phyloP scores from a whole-genome alignment of 2,329 filamentous ascomycete species.

The Trichoderma sp. region DNA sequence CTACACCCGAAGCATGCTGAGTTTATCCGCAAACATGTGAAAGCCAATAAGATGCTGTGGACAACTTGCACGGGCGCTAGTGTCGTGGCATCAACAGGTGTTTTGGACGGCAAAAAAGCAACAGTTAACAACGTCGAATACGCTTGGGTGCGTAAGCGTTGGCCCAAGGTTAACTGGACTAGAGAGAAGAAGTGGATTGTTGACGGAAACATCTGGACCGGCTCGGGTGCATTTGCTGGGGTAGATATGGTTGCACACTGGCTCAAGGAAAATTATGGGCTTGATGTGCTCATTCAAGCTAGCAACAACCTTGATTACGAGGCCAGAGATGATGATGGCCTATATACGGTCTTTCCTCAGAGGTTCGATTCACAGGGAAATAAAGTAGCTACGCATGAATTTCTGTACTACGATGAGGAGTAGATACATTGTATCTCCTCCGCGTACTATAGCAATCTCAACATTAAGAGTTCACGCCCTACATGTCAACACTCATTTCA shows the following conservation, averaged over 20 bases:
- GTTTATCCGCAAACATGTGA: slow-evolving; percentile 38
- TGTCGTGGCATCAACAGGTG: slow-evolving; percentile 36
- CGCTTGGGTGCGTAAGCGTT: slow-evolving; percentile 32
- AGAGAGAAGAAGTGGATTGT: slow-evolving; percentile 46
- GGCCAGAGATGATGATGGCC: slow-evolving; percentile 37
- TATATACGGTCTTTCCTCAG: slow-evolving; percentile 31
- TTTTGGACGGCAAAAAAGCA: slow-evolving; percentile 45
- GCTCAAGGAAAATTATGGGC: slow-evolving; percentile 39
- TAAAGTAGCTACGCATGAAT: background rate
- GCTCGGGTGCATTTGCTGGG: slow-evolving; percentile 45
- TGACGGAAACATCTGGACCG: slow-evolving; percentile 50
- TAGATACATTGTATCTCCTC: background rate
- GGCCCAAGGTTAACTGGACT: slow-evolving; percentile 47
- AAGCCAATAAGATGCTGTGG: slow-evolving; percentile 38
- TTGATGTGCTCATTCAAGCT: slow-evolving; percentile 30
- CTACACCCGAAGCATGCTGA: slow-evolving; percentile 34
- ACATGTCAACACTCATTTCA: background rate
- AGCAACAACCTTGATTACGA: slow-evolving; percentile 37
- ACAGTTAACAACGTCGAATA: slow-evolving; percentile 44
- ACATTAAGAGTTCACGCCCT: background rate
- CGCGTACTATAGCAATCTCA: background rate
- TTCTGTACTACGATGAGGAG: background rate
- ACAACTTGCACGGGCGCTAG: slow-evolving; percentile 41
- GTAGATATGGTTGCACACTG: slow-evolving; percentile 48
- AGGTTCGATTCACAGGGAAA: slow-evolving; percentile 29